Conservation (phyloP, 2,329 filamentous ascomycete species). For the Penicillium sumatraense region DNA sequence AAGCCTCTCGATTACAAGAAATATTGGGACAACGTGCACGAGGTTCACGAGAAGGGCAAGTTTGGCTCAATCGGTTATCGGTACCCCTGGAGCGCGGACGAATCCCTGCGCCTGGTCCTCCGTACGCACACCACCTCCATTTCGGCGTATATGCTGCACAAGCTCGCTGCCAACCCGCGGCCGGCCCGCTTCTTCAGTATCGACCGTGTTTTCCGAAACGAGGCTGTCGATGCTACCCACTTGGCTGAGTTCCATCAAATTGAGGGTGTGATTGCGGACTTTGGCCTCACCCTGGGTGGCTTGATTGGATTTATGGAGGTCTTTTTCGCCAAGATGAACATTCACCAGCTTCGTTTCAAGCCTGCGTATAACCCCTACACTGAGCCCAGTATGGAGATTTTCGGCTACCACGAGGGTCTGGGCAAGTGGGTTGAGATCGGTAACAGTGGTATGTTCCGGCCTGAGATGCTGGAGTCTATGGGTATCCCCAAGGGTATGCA, state of each 20-base stretch:
- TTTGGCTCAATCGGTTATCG: slow-evolving; percentile 96
- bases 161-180: slow-evolving; percentile 79
- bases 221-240: slow-evolving; percentile 95
- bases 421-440: slow-evolving; percentile 96
- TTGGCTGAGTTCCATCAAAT: slow-evolving; percentile 98
- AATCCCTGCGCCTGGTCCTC: slow-evolving; percentile 84
- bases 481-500: slow-evolving; percentile 88
- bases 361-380: slow-evolving; percentile 96
- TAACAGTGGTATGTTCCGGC: slow-evolving; percentile 98
- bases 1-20: slow-evolving; percentile 70
- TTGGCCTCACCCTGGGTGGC: slow-evolving; percentile 86
- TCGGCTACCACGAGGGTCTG: slow-evolving; percentile 88
- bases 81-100: slow-evolving; percentile 89
- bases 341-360: slow-evolving; percentile 87
- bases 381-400: slow-evolving; percentile 97
- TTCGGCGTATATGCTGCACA: slow-evolving; percentile 87
- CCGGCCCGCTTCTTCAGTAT: slow-evolving; percentile 98
- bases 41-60: slow-evolving; percentile 88
- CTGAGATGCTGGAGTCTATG: slow-evolving; percentile 96
- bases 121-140: slow-evolving; percentile 96
- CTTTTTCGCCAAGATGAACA: slow-evolving; percentile 97
- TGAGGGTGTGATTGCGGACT: slow-evolving; percentile 97
- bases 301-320: slow-evolving; percentile 93
- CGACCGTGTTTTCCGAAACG: slow-evolving; percentile 96
- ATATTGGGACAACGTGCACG: slow-evolving; percentile 86